phyloP scores from a whole-genome alignment of 768 basidiomycete genomes.

The Podaxis sp. region DNA sequence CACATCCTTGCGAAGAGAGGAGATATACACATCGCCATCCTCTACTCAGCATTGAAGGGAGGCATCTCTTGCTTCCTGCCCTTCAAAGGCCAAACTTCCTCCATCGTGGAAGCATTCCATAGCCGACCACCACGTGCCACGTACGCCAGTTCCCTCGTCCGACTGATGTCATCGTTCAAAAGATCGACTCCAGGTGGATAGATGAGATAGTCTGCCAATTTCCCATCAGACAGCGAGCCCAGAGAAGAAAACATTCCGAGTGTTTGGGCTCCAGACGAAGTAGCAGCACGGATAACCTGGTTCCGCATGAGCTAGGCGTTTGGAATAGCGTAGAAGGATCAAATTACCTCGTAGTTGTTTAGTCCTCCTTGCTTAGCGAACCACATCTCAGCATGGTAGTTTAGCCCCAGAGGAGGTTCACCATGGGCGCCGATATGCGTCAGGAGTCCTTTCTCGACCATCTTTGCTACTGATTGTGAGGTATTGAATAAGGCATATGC shows the following conservation, averaged over 20 bases:
- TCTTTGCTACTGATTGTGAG: constrained; percentile 64
- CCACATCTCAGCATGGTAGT: constrained; percentile 76
- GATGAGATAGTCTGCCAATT: constrained; percentile 71
- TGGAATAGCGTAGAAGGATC: neutral
- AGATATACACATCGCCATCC: neutral
- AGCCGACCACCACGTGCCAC: constrained; percentile 70
- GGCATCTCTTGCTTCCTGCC: constrained; percentile 55
- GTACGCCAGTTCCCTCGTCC: constrained; percentile 50
- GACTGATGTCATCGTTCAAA: constrained; percentile 43
- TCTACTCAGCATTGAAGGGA: constrained; percentile 54
- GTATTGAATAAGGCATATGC: constrained; percentile 70
- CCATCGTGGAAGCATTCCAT: constrained; percentile 68
- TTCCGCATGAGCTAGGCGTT: neutral
- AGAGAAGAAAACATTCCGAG: constrained; percentile 62
- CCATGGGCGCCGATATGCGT: constrained; percentile 76
- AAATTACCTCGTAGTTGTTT: constrained; percentile 63
- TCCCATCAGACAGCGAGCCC: constrained; percentile 62
- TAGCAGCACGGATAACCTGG: constrained; percentile 69
- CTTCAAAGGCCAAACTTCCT: constrained; percentile 69
- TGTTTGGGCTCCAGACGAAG: constrained; percentile 61
- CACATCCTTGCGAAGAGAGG: neutral
- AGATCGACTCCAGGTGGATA: constrained; percentile 64
- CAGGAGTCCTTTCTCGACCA: constrained; percentile 62
- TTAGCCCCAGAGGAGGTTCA: constrained; percentile 68
- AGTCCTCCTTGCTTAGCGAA: constrained; percentile 65